Base-by-base conservation (phyloP, 2,329 filamentous ascomycete species). In the Tolypocladium nubicola region DNA sequence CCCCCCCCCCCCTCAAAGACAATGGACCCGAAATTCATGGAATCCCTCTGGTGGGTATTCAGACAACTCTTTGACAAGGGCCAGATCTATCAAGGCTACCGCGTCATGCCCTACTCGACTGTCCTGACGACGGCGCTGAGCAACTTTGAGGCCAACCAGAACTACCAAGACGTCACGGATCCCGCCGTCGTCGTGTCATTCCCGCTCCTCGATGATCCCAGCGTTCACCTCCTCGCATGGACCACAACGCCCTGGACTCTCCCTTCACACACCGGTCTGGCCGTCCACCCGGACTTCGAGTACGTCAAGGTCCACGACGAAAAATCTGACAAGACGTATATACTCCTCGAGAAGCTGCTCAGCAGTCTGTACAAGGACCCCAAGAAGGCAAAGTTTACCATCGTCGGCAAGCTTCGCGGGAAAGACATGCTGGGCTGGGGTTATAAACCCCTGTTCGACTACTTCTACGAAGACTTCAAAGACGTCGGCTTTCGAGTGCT, bases 11-110 rank as follows among this genome's bases (percentile, higher is more conserved):
- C 11, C 13, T 35, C 3, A 30, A 59, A 88, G 87, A 96, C 90
- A 40, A 96, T 97, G 90, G 88, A 97, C 71, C 81, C 87, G n/a
- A 86, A 79, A 23, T 97, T 95, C 75, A 97, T 97, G 93, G 93
- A 97, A 76, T 88, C 88, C 0, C 85, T 89, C 62, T 97, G 93
- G 93, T 97, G 93, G 92, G 88, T 94, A 21, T 96, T 96, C 79
- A 95, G 94, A 77, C 85, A 93, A 70, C 80, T 97, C 30, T 95
- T 90, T 70, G 89, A 96, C 65, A 96, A 96, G 75, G 89, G 85
- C 57, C 79, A 88, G 61, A 90, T 97, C 57, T 97, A 97, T 71
- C 88, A 90, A 64, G 92, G 90, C 49, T 89, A 94, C 73, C 85
- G 87, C 68, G 90, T 97, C 61, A 94, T 97, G 89, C 93, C 93